Evolutionary conservation across 176 grass and related monocot genomes (phyloP).

Genomic region (Eleusine indica): DNA sequence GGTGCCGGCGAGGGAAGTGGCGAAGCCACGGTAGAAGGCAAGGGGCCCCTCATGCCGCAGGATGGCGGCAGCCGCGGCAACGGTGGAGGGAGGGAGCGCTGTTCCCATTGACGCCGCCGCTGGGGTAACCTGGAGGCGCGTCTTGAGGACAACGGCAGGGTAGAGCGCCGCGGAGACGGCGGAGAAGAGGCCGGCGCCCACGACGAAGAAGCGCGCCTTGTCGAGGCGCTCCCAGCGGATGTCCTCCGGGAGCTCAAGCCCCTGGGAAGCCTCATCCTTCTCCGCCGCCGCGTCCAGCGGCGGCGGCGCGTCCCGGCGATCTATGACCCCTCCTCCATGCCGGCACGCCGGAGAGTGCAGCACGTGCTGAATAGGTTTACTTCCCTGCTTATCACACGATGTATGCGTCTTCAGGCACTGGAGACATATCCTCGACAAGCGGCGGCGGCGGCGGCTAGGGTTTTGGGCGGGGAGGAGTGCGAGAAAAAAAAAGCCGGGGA

Average conservation of each 20-base stretch:
- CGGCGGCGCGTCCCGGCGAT: constrained; percentile 43
- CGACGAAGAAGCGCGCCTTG: constrained; percentile 59
- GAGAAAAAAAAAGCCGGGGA: neutral
- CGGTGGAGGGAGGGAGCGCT: constrained; percentile 42
- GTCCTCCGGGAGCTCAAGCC: constrained; percentile 44
- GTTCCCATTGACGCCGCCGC: neutral
- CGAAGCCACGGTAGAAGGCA: constrained; percentile 80
- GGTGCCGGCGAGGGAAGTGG: constrained; percentile 70
- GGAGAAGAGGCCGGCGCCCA: constrained; percentile 55
- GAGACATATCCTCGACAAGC: neutral
- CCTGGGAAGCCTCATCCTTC: constrained; percentile 32
- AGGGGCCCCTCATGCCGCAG: constrained; percentile 61
- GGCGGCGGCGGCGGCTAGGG: constrained; percentile 49
- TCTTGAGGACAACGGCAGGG: constrained; percentile 78
- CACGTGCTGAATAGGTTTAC: neutral
- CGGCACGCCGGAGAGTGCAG: constrained; percentile 7
- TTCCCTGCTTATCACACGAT: neutral
- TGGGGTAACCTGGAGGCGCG: constrained; percentile 64
- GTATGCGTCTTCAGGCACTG: neutral
- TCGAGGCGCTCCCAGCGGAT: constrained; percentile 58
- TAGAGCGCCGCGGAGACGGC: constrained; percentile 60
- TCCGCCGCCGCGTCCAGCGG: constrained; percentile 47
- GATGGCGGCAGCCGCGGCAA: constrained; percentile 48
- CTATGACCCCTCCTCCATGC: constrained; percentile 62
- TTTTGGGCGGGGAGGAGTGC: neutral